Evolutionary conservation across 2,329 filamentous ascomycete species (phyloP).

Genomic region (Alternaria brassicae): DNA sequence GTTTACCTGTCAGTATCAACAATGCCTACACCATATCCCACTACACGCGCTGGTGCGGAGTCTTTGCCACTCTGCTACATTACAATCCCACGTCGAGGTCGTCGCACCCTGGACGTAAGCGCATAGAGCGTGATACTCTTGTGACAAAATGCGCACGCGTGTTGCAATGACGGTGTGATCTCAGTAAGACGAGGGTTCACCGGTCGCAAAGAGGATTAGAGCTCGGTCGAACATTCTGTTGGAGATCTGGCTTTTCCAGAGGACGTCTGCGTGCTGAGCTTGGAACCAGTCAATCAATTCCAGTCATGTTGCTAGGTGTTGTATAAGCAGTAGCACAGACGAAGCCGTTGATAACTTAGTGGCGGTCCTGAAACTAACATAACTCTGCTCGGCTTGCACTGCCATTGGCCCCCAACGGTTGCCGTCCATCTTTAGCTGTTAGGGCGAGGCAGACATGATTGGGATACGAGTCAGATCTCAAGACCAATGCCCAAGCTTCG

Average conservation of each 20-base stretch:
- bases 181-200: slow-evolving; percentile 8
- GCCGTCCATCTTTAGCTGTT: background rate
- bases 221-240: background rate
- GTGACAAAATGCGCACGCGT: background rate
- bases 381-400: slow-evolving; percentile 8
- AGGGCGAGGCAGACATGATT: slow-evolving; percentile 23
- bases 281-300: background rate
- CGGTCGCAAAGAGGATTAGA: background rate
- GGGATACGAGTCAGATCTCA: slow-evolving; percentile 5
- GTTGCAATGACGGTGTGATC: slow-evolving; percentile 2
- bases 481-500: background rate
- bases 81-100: background rate
- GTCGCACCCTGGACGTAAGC: background rate
- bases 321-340: slow-evolving; percentile 8
- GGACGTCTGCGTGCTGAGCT: background rate
- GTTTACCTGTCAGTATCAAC: background rate
- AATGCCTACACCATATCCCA: background rate
- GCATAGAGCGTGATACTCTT: background rate
- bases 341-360: slow-evolving; percentile 5
- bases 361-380: slow-evolving; percentile 8
- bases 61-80: background rate
- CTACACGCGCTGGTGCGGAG: background rate
- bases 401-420: slow-evolving; percentile 13
- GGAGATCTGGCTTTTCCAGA: background rate
- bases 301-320: background rate